Evolutionary conservation across 805 yeast species (phyloP).

Genomic region (Clavispora vitiphila): DNA sequence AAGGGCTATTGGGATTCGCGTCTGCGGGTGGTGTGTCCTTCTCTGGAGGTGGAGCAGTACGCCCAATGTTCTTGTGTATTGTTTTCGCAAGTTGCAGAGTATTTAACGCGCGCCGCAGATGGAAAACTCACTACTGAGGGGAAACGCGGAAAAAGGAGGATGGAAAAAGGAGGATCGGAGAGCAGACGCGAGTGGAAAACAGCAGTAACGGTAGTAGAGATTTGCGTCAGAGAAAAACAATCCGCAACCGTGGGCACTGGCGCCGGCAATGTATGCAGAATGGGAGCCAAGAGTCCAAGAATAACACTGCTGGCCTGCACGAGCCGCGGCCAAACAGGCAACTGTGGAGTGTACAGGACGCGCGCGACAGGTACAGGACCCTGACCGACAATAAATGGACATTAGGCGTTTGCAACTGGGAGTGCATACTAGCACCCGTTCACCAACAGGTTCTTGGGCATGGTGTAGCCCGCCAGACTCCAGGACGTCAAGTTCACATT

Average conservation of each 20-base stretch:
- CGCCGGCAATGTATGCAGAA: neutral
- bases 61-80: neutral
- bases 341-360: neutral
- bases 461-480: slow-evolving; percentile 63
- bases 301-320: no score
- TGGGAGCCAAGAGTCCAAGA: neutral
- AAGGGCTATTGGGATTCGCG: no score
- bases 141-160: neutral
- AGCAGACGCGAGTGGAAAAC: neutral
- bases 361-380: no score
- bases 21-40: no score
- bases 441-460: slow-evolving; percentile 32
- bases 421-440: no score
- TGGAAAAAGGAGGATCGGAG: neutral
- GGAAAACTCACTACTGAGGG: neutral
- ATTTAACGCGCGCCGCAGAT: neutral
- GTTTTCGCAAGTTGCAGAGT: neutral
- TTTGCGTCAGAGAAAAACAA: neutral
- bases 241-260: neutral
- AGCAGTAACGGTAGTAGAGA: neutral
- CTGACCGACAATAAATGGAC: no score
- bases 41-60: neutral
- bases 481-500: slow-evolving; percentile 70
- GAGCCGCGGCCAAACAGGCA: neutral
- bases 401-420: no score